Evolutionary conservation across 495 filamentous ascomycete species (phyloP), one percentile per base, ranked within the genome.

Genomic region (Mytilinidion resinicola): DNA sequence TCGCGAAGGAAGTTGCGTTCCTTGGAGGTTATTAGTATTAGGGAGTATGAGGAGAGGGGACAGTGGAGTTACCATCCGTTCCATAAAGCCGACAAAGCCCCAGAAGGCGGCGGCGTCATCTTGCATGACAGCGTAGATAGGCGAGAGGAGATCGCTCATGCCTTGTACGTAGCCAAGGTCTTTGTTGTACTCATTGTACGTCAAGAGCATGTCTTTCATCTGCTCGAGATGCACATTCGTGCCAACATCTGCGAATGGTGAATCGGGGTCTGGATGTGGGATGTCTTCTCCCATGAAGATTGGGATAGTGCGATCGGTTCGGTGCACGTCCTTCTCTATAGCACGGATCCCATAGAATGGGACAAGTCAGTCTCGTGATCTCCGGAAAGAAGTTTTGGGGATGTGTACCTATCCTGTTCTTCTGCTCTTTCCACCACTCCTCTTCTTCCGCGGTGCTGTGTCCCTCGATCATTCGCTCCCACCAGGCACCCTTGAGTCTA

Each of bases 191-290:
- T 98, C 95, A 69, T 97, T 96, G 70, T 98, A 98, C 0, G 93
- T 97, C 11, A 98, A 76, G 4, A 98, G 85, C 90, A 98, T 96
- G 66, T 98, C 93, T 72, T 98, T 98, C 82, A 97, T 85, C 70
- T 98, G 93, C 67, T 98, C 93, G 59, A 98, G 80, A 72, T 98
- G 93, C 35, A 96, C 92, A 63, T 98, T 98, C 25, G 93, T 98
- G 52, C 93, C 93, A 12, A 81, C 79, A 48, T 87, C 84, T 19
- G 90, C 89, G 67, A 96, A 98, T 0, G 93, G 92, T 0, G 95
- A 97, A 63, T 96, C 89, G 0, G 95, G 95, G 64, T 98, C 93
- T 0, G 95, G 93, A 69, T 98, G 95, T n/a, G 93, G 91, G 48
- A 89, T 96, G 65, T 98, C 93, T 73, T 98, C 93, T 47, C 93